These are phyloP conservation scores for Ganoderma multipileum DNA, from an alignment of 1,284 basidiomycete genomes.

Conservation along the genomic window DNA sequence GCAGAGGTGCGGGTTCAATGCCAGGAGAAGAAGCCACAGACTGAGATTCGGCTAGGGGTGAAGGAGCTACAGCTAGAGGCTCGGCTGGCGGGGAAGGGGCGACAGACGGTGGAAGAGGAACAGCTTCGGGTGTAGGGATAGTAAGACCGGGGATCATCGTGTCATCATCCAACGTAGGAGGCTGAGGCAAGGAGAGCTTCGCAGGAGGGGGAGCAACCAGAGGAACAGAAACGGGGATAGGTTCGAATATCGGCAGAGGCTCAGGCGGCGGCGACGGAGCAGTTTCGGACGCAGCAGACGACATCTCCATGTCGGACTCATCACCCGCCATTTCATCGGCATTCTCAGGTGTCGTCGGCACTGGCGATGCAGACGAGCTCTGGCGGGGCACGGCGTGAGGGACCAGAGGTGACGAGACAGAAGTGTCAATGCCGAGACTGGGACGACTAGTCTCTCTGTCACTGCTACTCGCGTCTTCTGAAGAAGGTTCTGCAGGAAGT, in stretches of 20 bases:
- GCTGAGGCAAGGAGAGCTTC: not conserved
- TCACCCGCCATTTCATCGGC: conserved; percentile 20
- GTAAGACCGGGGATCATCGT: conserved; percentile 12
- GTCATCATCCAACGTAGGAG: conserved; percentile 7
- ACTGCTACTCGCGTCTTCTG: conserved; percentile 7
- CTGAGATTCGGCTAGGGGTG: not conserved
- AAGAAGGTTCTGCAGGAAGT: not conserved
- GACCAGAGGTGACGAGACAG: conserved; percentile 14
- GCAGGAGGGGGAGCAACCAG: not conserved
- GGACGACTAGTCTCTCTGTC: conserved; percentile 15
- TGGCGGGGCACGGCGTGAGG: conserved; percentile 15
- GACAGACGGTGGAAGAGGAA: not conserved
- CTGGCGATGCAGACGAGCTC: conserved; percentile 21
- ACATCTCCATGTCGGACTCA: conserved; percentile 37
- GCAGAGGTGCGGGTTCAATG: not conserved
- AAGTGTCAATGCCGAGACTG: conserved; percentile 20
- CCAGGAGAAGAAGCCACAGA: not conserved
- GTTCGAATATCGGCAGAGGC: not conserved
- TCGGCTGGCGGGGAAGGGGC: not conserved
- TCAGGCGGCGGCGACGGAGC: conserved; percentile 3
- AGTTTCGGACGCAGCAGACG: conserved; percentile 25
- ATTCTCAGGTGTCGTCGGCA: conserved; percentile 22
- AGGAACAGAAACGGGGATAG: not conserved
- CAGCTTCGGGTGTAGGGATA: not conserved
- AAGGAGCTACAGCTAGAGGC: not conserved